Evolutionary conservation across 768 basidiomycete species (phyloP).

Genomic region (Lanmaoa pseudosensibilis): DNA sequence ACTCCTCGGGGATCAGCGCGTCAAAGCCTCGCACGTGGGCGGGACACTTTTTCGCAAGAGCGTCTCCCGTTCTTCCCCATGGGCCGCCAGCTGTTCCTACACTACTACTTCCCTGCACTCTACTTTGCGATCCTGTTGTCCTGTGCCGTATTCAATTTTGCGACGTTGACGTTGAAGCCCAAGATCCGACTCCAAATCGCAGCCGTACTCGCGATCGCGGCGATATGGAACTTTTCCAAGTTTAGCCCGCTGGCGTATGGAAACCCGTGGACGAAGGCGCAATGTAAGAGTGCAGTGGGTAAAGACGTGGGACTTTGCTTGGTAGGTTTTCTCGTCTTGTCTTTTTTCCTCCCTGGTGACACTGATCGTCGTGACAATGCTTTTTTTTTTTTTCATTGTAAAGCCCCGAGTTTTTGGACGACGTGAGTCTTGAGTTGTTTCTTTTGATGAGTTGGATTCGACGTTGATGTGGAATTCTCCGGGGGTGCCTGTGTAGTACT

Average conservation of each 20-base stretch:
- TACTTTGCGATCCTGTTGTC: slow-evolving; percentile 85
- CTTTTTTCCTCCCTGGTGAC: background rate
- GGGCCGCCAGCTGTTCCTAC: slow-evolving; percentile 94
- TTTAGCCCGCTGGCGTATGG: slow-evolving; percentile 87
- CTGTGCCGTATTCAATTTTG: slow-evolving; percentile 79
- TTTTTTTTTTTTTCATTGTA: background rate
- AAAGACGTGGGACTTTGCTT: slow-evolving; percentile 95
- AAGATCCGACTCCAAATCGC: slow-evolving; percentile 79
- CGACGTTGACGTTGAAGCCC: slow-evolving; percentile 77
- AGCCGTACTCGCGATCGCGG: slow-evolving; percentile 66
- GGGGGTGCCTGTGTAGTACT: slow-evolving; percentile 42
- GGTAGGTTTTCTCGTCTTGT: slow-evolving; percentile 43
- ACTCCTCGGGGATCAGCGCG: slow-evolving; percentile 81
- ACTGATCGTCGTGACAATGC: background rate
- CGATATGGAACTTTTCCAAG: slow-evolving; percentile 73
- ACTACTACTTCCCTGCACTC: slow-evolving; percentile 97
- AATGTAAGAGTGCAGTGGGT: slow-evolving; percentile 82
- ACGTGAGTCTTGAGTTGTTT: slow-evolving; percentile 44
- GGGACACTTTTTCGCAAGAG: slow-evolving; percentile 85
- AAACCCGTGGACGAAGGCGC: slow-evolving; percentile 76
- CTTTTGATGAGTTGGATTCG: background rate
- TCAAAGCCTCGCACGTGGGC: slow-evolving; percentile 74
- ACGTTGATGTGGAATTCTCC: background rate
- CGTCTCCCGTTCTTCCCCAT: slow-evolving; percentile 95
- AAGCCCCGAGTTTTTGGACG: slow-evolving; percentile 68